Evolutionary conservation across 805 yeast species (phyloP).

Genomic region (Starmerella powellii): DNA sequence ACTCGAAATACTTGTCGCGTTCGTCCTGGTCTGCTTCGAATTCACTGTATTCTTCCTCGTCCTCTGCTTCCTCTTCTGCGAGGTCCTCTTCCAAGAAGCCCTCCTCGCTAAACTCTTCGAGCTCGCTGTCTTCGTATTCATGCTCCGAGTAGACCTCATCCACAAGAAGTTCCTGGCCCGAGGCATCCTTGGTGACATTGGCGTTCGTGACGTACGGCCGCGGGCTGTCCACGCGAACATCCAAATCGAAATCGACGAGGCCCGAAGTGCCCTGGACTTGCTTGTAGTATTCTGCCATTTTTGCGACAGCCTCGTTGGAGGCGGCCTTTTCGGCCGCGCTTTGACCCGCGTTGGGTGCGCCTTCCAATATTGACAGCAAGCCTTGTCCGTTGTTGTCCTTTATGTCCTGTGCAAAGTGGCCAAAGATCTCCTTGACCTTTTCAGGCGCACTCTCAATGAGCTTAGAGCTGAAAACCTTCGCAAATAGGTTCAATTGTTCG

Average conservation of each 20-base stretch:
- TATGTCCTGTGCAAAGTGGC: background rate
- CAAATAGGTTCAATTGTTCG: background rate
- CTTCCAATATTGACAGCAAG: background rate
- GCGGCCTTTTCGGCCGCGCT: too few relatives aligned
- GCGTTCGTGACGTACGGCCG: too few relatives aligned
- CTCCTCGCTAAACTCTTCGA: background rate
- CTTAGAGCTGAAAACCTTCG: background rate
- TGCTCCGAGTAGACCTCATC: too few relatives aligned
- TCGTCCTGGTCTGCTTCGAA: slow-evolving; percentile 17
- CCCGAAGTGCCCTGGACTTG: background rate
- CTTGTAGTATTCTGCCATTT: background rate
- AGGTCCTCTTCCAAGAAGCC: background rate
- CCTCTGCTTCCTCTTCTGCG: background rate
- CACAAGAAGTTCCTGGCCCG: too few relatives aligned
- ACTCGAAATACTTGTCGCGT: too few relatives aligned
- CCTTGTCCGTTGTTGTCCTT: background rate
- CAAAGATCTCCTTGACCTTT: background rate
- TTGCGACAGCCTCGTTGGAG: background rate
- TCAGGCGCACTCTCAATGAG: background rate
- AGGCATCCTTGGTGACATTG: too few relatives aligned
- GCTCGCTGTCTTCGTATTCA: too few relatives aligned
- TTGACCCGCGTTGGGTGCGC: too few relatives aligned
- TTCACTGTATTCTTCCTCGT: slow-evolving; percentile 2
- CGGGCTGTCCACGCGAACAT: background rate
- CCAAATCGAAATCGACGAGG: background rate